Evolutionary conservation across 305 asterid genomes (phyloP).

Genomic region (Fraxinus paxiana): DNA sequence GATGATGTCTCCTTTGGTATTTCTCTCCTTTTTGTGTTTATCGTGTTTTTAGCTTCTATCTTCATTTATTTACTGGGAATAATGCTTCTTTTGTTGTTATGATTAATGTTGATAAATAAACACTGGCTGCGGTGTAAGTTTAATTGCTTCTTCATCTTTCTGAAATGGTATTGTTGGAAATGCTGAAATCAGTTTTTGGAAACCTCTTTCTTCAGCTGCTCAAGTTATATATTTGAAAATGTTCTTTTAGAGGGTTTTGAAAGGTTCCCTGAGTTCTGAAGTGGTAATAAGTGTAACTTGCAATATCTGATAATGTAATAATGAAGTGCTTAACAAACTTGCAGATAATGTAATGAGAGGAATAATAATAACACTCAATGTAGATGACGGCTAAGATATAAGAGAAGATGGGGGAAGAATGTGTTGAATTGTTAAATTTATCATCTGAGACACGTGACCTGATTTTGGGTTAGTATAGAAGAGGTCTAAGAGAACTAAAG

Average conservation of each 20-base stretch:
- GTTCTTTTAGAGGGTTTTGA: background rate
- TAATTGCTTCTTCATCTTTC: background rate
- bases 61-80: background rate
- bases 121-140: background rate
- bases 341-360: background rate
- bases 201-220: background rate
- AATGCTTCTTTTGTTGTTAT: background rate
- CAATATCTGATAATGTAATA: background rate
- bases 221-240: background rate
- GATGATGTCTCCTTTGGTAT: background rate
- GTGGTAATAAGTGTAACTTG: background rate
- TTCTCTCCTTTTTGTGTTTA: background rate
- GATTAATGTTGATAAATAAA: background rate
- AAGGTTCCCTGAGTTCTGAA: background rate
- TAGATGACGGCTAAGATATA: background rate
- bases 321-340: background rate
- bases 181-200: background rate
- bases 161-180: background rate
- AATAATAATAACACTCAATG: background rate
- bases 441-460: background rate
- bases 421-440: background rate
- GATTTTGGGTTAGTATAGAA: background rate
- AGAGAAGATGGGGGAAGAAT: background rate
- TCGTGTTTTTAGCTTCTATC: background rate
- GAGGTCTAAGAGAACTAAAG: background rate